Percentiles rank a stretch among this genome's conserved stretches.
Evolutionary conservation across 2,329 filamentous ascomycete species (phyloP).

Genomic region (Phyllosticta citriasiana): DNA sequence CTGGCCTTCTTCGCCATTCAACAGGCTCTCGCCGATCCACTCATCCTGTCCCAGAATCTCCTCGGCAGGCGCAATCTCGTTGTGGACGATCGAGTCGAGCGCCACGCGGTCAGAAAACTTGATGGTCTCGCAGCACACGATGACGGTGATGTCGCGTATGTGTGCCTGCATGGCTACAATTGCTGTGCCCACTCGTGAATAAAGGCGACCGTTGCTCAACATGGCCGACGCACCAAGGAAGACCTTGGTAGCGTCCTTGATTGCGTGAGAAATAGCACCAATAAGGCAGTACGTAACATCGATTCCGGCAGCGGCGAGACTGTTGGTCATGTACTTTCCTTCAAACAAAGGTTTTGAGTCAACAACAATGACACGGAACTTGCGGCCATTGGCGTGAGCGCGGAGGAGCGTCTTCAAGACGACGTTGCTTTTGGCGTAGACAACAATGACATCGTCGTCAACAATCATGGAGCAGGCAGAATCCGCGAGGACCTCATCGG

Average conservation of each 20-base stretch:
- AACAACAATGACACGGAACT: conserved; percentile 75
- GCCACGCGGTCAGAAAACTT: conserved; percentile 90
- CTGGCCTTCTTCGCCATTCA: conserved; percentile 16
- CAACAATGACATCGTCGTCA: conserved; percentile 72
- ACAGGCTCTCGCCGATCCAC: conserved; percentile 26
- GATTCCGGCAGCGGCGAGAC: conserved; percentile 59
- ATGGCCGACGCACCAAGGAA: conserved; percentile 87
- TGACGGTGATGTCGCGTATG: conserved; percentile 65
- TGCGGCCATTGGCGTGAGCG: conserved; percentile 58
- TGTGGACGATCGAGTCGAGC: conserved; percentile 84
- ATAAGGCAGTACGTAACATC: conserved; percentile 74
- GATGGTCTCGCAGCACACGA: conserved; percentile 86
- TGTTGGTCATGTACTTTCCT: conserved; percentile 60
- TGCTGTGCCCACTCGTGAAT: conserved; percentile 78
- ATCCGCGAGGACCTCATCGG: conserved; percentile 74
- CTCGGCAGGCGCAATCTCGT: conserved; percentile 76
- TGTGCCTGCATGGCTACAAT: conserved; percentile 77
- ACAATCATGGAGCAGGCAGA: conserved; percentile 67
- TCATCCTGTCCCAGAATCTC: conserved; percentile 39
- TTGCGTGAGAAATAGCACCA: conserved; percentile 63
- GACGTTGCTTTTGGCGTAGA: conserved; percentile 76
- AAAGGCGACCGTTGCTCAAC: conserved; percentile 88
- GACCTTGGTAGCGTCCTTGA: conserved; percentile 61
- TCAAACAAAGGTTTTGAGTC: conserved; percentile 66
- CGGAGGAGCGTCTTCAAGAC: conserved; percentile 72